Evolutionary conservation across 768 basidiomycete species (phyloP).

Genomic region (Hygrocybe coccinea): DNA sequence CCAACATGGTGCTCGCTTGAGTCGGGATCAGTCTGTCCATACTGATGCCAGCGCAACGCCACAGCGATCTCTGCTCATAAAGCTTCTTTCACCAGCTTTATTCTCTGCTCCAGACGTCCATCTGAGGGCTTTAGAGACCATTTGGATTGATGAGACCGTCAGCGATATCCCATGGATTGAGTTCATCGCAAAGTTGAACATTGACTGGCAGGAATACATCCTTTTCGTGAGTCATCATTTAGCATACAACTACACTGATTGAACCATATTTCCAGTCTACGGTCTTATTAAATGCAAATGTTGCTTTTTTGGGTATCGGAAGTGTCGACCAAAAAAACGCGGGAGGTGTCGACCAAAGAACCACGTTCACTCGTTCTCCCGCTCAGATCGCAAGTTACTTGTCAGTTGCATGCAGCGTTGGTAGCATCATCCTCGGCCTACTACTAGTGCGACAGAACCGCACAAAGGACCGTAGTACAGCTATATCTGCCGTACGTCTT

Average conservation of each 20-base stretch:
- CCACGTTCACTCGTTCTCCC: constrained; percentile 16
- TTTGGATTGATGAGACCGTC: too few relatives aligned
- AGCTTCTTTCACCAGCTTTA: too few relatives aligned
- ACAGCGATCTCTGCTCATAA: constrained; percentile 7
- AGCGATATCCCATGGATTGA: too few relatives aligned
- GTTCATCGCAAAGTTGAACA: too few relatives aligned
- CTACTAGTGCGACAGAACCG: constrained; percentile 39
- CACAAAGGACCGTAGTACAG: constrained; percentile 33
- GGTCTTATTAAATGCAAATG: constrained; percentile 11
- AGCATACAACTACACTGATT: neutral
- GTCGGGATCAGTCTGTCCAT: constrained; percentile 42
- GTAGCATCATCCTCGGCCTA: constrained; percentile 44
- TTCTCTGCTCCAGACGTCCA: constrained; percentile 14
- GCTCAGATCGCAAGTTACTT: constrained; percentile 49
- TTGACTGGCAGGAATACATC: too few relatives aligned
- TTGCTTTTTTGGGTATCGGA: constrained; percentile 56
- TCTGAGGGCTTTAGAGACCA: too few relatives aligned
- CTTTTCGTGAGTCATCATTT: constrained; percentile 35
- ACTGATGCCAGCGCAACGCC: constrained; percentile 10
- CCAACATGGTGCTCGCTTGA: constrained; percentile 42
- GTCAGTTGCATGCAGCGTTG: constrained; percentile 45
- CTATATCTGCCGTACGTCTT: constrained; percentile 37
- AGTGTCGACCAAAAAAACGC: constrained; percentile 32
- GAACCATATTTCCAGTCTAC: too few relatives aligned
- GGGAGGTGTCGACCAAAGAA: too few relatives aligned